These are phyloP conservation scores for Teratosphaeria zuluensis DNA, from an alignment of 2,329 filamentous ascomycete genomes.

Conservation along the genomic window DNA sequence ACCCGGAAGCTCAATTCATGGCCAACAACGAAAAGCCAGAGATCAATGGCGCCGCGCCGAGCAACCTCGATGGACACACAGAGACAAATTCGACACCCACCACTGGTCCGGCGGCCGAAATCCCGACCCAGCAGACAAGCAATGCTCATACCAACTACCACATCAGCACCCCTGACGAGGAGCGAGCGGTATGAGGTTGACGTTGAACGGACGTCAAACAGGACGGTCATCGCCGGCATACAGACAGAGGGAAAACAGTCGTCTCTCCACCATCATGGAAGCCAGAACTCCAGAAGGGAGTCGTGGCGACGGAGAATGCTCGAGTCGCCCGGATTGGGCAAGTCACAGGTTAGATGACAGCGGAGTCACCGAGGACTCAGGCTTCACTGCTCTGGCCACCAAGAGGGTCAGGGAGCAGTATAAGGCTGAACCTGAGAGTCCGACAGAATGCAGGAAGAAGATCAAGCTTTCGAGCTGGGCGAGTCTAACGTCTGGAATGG, in stretches of 20 bases:
- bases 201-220: neutral
- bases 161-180: neutral
- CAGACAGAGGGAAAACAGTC: neutral
- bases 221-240: slow-evolving; percentile 4
- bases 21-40: neutral
- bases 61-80: neutral
- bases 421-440: neutral
- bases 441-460: neutral
- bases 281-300: neutral
- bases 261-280: neutral
- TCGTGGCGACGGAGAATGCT: neutral
- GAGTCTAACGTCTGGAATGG: slow-evolving; percentile 14
- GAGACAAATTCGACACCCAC: neutral
- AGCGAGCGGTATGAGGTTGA: neutral
- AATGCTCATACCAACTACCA: neutral
- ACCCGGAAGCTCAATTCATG: neutral
- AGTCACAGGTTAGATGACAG: neutral
- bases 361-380: slow-evolving; percentile 6
- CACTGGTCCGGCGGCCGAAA: neutral
- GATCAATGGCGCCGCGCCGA: neutral
- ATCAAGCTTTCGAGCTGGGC: slow-evolving; percentile 10
- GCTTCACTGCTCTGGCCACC: slow-evolving; percentile 10
- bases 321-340: neutral
- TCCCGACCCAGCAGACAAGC: neutral
- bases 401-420: neutral